Base-by-base conservation (phyloP, 2,329 filamentous ascomycete species). In the Thermothelomyces thermophilus region DNA sequence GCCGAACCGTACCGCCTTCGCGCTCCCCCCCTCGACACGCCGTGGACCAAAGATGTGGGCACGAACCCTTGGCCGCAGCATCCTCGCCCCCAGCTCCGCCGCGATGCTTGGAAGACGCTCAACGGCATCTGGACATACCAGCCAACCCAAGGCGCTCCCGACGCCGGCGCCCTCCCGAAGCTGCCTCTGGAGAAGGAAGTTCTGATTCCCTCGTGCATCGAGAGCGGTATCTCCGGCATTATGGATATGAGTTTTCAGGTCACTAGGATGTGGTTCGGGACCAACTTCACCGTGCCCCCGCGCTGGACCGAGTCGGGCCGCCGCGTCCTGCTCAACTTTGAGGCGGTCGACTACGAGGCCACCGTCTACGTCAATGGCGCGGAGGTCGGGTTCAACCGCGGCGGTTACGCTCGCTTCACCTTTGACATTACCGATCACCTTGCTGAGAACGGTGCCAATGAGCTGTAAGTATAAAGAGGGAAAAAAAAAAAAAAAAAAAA, bases 381-480 rank as follows among this genome's bases (percentile, higher is more conserved):
- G 20, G 54, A 73, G 17, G 74, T 73, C 3, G 74, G 71, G 0
- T 73, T 71, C 46, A 71, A 85, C 54, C 68, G 72, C 1, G 82
- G 82, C 20, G 82, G 82, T 0, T 84, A 84, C 58, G 81, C 75
- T 58, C 71, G 75, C 22, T 84, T 84, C 59, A 74, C 70, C 1
- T 55, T 84, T 17, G 81, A 86, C 58, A 68, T 80, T 16, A 83
- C 82, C 0, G 60, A 72, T 40, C 57, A 67, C 13, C 40, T 75
- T 33, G 63, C 60, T 0, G 52, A 50, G 1, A 70, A 70, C 28
- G 70, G 69, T 3, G 64, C 68, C 0, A 84, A 84, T 58, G 72
- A 76, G 48, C 61, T 84, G 74, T 81, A 60, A 64, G 70, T 63
- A 17, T 22, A 26, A 5, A 2, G n/a, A n/a, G n/a, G n/a, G n/a